Base-by-base conservation (phyloP, 768 basidiomycete species). In the Erythrobasidium yunnanense region DNA sequence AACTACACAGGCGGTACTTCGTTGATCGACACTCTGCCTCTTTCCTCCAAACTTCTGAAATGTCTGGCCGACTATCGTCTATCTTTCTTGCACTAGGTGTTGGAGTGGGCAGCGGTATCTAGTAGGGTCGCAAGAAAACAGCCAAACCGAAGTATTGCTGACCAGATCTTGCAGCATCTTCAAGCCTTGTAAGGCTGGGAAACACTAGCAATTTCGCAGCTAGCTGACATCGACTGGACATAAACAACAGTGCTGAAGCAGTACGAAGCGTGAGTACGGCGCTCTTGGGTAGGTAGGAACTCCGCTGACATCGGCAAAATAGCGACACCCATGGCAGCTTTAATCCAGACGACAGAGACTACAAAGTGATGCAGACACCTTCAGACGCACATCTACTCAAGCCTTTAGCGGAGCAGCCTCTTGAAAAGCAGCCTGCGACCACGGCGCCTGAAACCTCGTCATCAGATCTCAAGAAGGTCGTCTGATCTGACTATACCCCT, bases 311-410 rank as follows among this genome's bases (percentile, higher is more conserved):
- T 8, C 15, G 15, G 13, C 30, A 6, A 4, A 42, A 42, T 42
- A 58, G 56, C 18, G 56, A 58, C 27, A 58, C 56, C 4, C 56
- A 58, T 58, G 56, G 56, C 32, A 58, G 38, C n/a, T 58, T 58
- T 45, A 38, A 27, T 15, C 56, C 56, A 20, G 56, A 58, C 27
- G 56, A 58, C 23, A 30, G n/a, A 27, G 56, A 58, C n/a, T 22
- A 22, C 20, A 38, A 46, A 58, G 38, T 42, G 38, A 42, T 42
- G 38, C 49, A 51, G 25, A 25, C 49, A 8, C 22, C 38, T 51
- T 8, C 25, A 25, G 23, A 13, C 8, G 49, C 49, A 13, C 49
- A 13, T 8, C 17, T 25, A 23, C 49, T 51, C 25, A 11, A 25
- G 49, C 49, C 11, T 51, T 23, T 13, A n/a, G n/a, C n/a, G n/a